Conservation (phyloP, 805 yeast species). For the Scheffersomyces stipitis region DNA sequence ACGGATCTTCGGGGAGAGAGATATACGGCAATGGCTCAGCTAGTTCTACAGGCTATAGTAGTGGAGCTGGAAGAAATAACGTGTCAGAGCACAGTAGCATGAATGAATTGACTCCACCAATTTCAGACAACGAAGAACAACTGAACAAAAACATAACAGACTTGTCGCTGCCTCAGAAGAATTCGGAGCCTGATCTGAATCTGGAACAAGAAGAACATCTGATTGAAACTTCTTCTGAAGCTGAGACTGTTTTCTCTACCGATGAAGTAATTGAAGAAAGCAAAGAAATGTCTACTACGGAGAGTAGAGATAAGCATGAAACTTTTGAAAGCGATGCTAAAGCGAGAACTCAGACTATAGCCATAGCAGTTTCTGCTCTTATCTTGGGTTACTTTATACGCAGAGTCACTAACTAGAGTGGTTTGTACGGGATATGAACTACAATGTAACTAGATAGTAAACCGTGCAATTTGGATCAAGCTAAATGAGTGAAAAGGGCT, state of each 20-base stretch:
- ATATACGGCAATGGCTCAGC: not conserved
- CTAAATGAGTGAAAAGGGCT: too few species aligned
- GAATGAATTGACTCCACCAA: constrained; percentile 4
- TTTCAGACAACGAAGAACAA: constrained; percentile 2
- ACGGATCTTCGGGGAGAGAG: not conserved
- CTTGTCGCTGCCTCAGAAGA: not conserved
- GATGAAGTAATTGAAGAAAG: not conserved
- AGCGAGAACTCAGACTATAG: constrained; percentile 7
- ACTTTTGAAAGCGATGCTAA: not conserved
- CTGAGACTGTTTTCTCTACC: not conserved
- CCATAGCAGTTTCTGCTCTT: not conserved
- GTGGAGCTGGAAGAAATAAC: not conserved
- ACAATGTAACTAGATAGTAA: not conserved
- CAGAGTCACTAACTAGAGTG: not conserved
- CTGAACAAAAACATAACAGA: not conserved
- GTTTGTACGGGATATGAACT: not conserved
- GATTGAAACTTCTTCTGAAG: not conserved
- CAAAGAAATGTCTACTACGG: not conserved
- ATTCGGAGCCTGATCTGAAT: not conserved
- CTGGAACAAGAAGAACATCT: too few species aligned
- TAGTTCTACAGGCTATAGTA: not conserved
- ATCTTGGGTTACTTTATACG: not conserved
- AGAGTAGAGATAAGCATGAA: not conserved
- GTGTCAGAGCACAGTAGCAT: not conserved
- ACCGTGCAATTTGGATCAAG: too few species aligned